Evolutionary conservation across 1,284 basidiomycete species (phyloP).

Genomic region (Pterula multifida): DNA sequence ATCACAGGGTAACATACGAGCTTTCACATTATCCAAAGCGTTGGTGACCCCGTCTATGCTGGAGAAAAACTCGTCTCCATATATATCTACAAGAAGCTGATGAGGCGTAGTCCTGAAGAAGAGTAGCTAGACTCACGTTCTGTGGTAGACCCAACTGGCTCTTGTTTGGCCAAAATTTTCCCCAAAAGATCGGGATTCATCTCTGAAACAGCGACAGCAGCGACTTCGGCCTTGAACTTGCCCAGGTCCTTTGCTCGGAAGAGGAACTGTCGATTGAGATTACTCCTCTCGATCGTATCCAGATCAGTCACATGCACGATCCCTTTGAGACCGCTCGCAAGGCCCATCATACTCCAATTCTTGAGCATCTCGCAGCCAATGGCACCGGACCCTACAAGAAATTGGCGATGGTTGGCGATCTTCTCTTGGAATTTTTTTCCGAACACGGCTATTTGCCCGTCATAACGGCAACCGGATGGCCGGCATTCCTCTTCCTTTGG

Average conservation of each 20-base stretch:
- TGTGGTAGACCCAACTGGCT: constrained; percentile 88
- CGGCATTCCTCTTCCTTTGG: constrained; percentile 84
- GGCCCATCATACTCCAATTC: constrained; percentile 99
- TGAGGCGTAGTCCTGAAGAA: constrained; percentile 3
- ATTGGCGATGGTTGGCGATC: constrained; percentile 85
- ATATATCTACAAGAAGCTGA: constrained; percentile 49
- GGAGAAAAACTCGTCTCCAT: constrained; percentile 84
- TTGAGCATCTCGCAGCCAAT: constrained; percentile 99
- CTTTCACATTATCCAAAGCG: constrained; percentile 96
- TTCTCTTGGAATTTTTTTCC: constrained; percentile 90
- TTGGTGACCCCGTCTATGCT: constrained; percentile 95
- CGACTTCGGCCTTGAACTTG: constrained; percentile 96
- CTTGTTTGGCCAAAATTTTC: constrained; percentile 85
- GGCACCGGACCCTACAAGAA: constrained; percentile 95
- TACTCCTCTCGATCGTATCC: constrained; percentile 99
- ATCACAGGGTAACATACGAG: constrained; percentile 52
- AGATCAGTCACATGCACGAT: constrained; percentile 92
- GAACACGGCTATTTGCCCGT: constrained; percentile 93
- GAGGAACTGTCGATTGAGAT: constrained; percentile 96
- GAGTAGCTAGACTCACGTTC: constrained; percentile 54
- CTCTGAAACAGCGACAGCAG: constrained; percentile 82
- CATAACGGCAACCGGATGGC: constrained; percentile 79
- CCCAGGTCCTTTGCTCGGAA: constrained; percentile 97
- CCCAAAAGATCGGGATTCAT: constrained; percentile 94
- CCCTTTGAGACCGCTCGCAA: constrained; percentile 75